A percentile compares a stretch with the other conserved stretches of the same genome.
phyloP scores from a whole-genome alignment of 345 rosid species.

The Brassica juncea region DNA sequence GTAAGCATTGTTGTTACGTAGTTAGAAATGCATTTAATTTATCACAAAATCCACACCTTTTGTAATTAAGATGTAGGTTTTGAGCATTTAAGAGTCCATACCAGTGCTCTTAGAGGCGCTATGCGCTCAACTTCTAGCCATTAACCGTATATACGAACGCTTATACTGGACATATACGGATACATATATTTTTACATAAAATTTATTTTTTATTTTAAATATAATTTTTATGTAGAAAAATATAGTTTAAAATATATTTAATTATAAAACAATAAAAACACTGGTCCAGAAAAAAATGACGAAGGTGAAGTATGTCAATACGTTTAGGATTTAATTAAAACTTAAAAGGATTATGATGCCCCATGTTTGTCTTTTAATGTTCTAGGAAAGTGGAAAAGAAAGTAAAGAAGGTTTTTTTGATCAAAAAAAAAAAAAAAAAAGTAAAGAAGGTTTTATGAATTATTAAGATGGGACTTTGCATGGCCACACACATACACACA shows the following conservation, averaged over 20 bases:
- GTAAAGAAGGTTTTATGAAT: neutral
- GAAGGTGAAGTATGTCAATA: conserved; percentile 15
- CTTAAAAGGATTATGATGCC: conserved; percentile 7
- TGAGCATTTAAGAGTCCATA: neutral
- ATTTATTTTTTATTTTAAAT: no score
- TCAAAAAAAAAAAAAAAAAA: neutral
- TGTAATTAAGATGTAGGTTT: neutral
- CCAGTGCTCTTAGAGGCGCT: no score
- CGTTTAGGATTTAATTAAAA: neutral
- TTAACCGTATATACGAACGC: no score
- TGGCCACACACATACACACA: conserved; percentile 11
- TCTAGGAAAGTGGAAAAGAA: conserved; percentile 23
- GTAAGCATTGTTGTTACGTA: neutral
- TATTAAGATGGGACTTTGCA: conserved; percentile 31
- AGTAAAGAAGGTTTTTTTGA: neutral
- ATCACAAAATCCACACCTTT: neutral
- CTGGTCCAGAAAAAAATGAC: neutral
- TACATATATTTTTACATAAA: no score
- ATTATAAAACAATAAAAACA: no score
- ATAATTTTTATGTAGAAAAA: no score
- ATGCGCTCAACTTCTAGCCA: no score
- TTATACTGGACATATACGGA: no score
- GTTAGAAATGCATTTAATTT: conserved; percentile 26
- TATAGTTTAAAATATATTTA: no score
- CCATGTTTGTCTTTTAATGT: conserved; percentile 37